A percentile compares a stretch with the other conserved stretches of the same genome.
phyloP scores from a whole-genome alignment of 768 basidiomycete genomes.

The Cantharellus anzutake region DNA sequence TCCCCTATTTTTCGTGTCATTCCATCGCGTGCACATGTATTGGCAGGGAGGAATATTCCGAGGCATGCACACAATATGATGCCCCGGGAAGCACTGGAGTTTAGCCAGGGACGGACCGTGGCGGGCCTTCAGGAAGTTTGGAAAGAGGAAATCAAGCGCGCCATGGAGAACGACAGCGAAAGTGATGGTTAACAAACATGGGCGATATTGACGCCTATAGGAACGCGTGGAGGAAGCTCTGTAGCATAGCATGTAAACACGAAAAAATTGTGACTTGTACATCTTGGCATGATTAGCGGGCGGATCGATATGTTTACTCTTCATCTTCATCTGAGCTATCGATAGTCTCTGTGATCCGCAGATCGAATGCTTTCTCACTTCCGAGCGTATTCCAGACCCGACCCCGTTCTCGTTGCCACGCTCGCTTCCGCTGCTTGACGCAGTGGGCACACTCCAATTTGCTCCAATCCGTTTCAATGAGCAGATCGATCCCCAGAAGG shows the following conservation, averaged over 20 bases:
- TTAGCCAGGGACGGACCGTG: conserved; percentile 56
- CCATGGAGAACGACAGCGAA: conserved; percentile 10
- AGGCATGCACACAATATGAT: conserved; percentile 75
- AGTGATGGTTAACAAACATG: not conserved
- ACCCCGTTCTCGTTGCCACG: not conserved
- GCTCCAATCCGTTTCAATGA: not conserved
- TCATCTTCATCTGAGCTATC: not conserved
- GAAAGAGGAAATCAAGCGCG: conserved; percentile 17
- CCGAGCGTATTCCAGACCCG: not conserved
- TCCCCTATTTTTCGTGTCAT: conserved; percentile 37
- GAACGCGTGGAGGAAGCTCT: not conserved
- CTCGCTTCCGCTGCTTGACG: not conserved
- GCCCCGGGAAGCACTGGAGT: conserved; percentile 67
- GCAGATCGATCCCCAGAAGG: not conserved
- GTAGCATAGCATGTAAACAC: not conserved
- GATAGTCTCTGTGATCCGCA: not conserved
- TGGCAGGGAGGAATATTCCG: conserved; percentile 46
- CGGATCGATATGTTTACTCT: not conserved
- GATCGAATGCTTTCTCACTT: too few species aligned
- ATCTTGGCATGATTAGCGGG: not conserved
- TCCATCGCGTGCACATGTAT: conserved; percentile 55
- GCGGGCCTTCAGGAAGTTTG: conserved; percentile 46
- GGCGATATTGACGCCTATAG: too few species aligned
- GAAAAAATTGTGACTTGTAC: not conserved
- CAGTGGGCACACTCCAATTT: not conserved